phyloP scores from a whole-genome alignment of 345 rosid genomes.

The Acer yangbiense region DNA sequence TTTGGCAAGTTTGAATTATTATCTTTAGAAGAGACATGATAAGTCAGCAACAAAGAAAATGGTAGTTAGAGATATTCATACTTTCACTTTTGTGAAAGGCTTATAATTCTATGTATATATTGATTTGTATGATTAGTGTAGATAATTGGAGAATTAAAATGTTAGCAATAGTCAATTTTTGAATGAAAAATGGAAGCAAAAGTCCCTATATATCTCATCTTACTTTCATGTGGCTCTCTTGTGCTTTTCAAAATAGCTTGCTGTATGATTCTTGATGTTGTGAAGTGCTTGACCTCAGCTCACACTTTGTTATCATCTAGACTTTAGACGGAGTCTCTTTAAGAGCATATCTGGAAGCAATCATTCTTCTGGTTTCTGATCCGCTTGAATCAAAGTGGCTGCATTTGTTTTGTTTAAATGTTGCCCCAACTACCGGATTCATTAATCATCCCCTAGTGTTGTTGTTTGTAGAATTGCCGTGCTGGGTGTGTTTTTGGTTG shows the following conservation, averaged over 20 bases:
- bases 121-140: too few relatives aligned
- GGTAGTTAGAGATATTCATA: background rate
- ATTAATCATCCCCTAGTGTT: background rate
- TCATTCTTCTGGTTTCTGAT: background rate
- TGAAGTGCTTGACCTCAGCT: too few relatives aligned
- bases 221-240: background rate
- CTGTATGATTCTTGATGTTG: background rate
- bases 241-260: too few relatives aligned
- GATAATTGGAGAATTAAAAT: background rate
- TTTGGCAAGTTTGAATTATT: background rate
- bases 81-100: background rate
- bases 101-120: background rate
- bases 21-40: background rate
- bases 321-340: background rate
- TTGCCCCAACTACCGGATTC: background rate
- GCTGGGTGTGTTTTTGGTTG: background rate
- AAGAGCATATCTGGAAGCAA: background rate
- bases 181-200: background rate
- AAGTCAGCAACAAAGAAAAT: background rate
- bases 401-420: background rate
- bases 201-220: background rate
- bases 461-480: background rate
- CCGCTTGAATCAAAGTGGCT: background rate
- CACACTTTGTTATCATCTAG: background rate
- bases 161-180: background rate